Evolutionary conservation across 2,329 filamentous ascomycete species (phyloP), one percentile per base, ranked within the genome.

Genomic region (Ramichloridium luteum): DNA sequence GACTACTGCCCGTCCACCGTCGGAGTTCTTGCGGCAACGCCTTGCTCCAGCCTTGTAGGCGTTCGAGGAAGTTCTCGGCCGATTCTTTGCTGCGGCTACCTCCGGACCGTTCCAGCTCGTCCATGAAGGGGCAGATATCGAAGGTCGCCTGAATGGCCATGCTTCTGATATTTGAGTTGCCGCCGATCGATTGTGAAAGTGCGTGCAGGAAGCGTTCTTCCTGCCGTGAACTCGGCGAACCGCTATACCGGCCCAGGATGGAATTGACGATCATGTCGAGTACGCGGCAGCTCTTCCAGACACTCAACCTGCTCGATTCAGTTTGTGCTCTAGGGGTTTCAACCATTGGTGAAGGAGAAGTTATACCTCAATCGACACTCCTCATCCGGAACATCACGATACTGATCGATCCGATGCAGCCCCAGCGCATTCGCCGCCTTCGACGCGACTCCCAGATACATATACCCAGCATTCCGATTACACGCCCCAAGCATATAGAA

Each of bases 401-500:
- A 33, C 16, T 40, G 42, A 16, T 41, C 42, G 25, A 38, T 39
- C 32, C 48, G 54, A 53, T 75, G 70, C 5, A 76, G 44, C 0
- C 72, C 73, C 0, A 77, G 44, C 0, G 70, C 68, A 3, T 67
- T 64, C 0, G 72, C 71, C 1, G 71, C 67, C 32, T 69, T 64
- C 0, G 67, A 60, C 2, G 72, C 72, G 6, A 76, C 64, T 0
- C 72, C 72, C 2, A 77, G 49, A 34, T 76, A 76, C 67, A 77
- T 74, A 32, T 73, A 77, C 0, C 72, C 72, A 0, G 71, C 61
- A 34, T 74, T 74, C 6, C 70, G 58, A 17, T 68, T 67, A 31
- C 70, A 74, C 3, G 67, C 67, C 0, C 67, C 69, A 3, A 72
- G 58, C 62, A 73, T 68, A 40, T 72, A 74, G 39, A 72, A 72